These are phyloP conservation scores for Solanum pimpinellifolium DNA, from an alignment of 257 asterid genomes.

Conservation along the genomic window DNA sequence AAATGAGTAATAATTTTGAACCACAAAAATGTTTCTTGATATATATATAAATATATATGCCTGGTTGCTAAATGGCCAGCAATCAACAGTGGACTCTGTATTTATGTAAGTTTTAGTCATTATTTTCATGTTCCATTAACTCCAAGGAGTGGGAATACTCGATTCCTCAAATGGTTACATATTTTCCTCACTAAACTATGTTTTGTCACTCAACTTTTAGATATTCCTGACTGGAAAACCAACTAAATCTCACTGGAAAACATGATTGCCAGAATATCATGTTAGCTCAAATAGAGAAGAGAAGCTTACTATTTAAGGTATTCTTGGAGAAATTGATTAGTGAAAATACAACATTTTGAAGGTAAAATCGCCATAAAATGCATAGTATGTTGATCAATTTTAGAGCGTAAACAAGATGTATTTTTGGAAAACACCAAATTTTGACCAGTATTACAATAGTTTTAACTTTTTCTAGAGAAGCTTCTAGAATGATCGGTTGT, in stretches of 20 bases:
- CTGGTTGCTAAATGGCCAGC: background rate
- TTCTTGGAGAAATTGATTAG: background rate
- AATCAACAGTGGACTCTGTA: background rate
- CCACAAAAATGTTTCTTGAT: background rate
- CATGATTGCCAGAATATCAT: background rate
- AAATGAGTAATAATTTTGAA: background rate
- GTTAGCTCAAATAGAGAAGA: background rate
- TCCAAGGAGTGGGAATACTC: background rate
- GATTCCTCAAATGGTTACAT: background rate
- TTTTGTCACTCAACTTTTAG: background rate
- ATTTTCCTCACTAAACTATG: background rate
- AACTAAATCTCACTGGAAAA: background rate
- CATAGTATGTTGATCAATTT: background rate
- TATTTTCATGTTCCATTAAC: background rate
- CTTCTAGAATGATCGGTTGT: background rate
- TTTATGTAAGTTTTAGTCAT: background rate
- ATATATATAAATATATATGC: background rate
- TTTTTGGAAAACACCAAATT: background rate
- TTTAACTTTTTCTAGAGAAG: background rate
- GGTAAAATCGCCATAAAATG: background rate
- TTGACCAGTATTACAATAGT: background rate
- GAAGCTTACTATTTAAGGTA: background rate
- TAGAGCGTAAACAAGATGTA: background rate
- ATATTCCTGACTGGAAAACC: background rate
- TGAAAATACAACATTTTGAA: too few relatives aligned